Evolutionary conservation across 2,329 filamentous ascomycete genomes (phyloP).

Genomic region (Trichothecium roseum): DNA sequence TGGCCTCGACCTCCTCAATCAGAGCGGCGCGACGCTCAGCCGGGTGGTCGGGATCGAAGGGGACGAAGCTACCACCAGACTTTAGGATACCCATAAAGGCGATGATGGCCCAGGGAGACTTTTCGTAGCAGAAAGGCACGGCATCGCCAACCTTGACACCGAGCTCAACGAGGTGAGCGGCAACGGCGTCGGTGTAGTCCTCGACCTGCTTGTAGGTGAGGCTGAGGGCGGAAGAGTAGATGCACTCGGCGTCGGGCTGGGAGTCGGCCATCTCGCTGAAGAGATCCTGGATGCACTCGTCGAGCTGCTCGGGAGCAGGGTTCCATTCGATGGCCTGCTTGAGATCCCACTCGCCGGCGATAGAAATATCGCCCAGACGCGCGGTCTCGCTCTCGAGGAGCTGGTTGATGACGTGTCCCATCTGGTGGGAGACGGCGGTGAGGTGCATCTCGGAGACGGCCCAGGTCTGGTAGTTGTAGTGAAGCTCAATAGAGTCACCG

Average conservation of each 20-base stretch:
- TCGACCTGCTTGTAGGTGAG: conserved; percentile 26
- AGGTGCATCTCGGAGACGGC: conserved; percentile 5
- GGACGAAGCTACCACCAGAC: conserved; percentile 1
- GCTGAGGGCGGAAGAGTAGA: not conserved
- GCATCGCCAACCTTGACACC: conserved; percentile 14
- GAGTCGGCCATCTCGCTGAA: conserved; percentile 9
- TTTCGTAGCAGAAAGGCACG: conserved; percentile 1
- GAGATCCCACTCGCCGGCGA: conserved; percentile 3
- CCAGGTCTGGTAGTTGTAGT: conserved; percentile 3
- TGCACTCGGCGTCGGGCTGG: conserved; percentile 5
- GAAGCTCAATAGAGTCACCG: not conserved
- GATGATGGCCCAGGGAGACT: not conserved
- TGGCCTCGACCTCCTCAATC: conserved; percentile 4
- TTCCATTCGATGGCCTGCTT: conserved; percentile 4
- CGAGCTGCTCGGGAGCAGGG: not conserved
- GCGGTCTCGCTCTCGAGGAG: not conserved
- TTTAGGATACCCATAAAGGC: not conserved
- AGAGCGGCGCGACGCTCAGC: conserved; percentile 2
- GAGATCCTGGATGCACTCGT: not conserved
- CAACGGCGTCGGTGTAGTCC: not conserved
- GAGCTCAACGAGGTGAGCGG: not conserved
- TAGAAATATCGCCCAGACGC: not conserved
- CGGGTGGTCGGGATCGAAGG: conserved; percentile 1
- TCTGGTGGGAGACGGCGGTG: not conserved
- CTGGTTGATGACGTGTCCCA: conserved; percentile 1